Evolutionary conservation across 2,329 filamentous ascomycete species (phyloP), one percentile per base, ranked within the genome.

Genomic region (Dryadomyces sulphureus): DNA sequence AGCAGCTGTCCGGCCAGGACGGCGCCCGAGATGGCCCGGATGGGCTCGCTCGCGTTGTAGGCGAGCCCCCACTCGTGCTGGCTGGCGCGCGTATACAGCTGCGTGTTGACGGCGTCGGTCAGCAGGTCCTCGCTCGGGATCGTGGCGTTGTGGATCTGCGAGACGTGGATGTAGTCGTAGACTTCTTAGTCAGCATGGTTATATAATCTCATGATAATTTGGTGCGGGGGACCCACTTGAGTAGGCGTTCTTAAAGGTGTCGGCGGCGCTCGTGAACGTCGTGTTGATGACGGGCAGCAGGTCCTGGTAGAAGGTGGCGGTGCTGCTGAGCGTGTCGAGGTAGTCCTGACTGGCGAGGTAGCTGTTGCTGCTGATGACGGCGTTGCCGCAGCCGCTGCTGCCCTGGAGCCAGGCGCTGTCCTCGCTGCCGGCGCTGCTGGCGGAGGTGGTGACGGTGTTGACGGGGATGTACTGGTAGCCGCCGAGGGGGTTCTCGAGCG

Each of bases 391-490:
- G 8, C 70, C 70, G 48, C 68, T 75, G 50, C 65, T 63, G 39
- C 72, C 74, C 60, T 79, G 75, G 0, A 79, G 65, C 75, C 75
- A 79, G 21, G 64, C 68, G 46, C 59, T 72, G 55, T 67, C 68
- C 62, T 79, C 73, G 2, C 72, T 66, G 53, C 77, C 72, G 7
- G 67, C 63, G 21, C 68, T 64, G 45, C 77, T 72, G 14, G 74
- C 70, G 9, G 60, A 77, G 2, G 67, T 69, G 3, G 67, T 60
- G 24, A 83, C 69, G 3, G 74, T 65, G 49, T 79, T 73, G 46
- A 95, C 68, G 17, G 85, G 84, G 53, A 94, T 81, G 50, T 92
- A 75, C 63, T 95, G 89, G 60, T 88, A 94, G 22, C 88, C 88
- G 50, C 76, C 69, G 57, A 94, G 65, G 0, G 89, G 87, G 1